Evolutionary conservation across 192 early-diverging fungal genomes (phyloP), one percentile per base, ranked within the genome.

Genomic region (Coemansia sp.): DNA sequence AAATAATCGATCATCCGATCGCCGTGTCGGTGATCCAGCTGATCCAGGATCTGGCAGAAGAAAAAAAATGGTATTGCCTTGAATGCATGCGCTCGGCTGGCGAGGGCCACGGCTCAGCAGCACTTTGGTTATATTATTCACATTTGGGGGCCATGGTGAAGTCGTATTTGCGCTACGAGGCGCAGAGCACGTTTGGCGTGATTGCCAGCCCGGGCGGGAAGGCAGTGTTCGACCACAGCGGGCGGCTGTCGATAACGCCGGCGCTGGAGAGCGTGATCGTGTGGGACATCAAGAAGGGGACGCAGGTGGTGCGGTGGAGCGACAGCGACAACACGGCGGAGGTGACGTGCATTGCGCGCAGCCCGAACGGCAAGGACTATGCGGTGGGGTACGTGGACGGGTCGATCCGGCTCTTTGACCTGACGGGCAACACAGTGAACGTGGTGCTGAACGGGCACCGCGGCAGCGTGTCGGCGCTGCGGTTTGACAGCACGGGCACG

Each of bases 351-450:
- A 87, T 95, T 44, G 65, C 82, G 26, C 79, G 80, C 48, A 86
- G 84, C 51, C 81, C 85, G 3, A 82, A 82, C 53, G 83, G 81
- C 31, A 79, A 78, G 34, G 80, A 81, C 58, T 90, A 81, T 70
- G 95, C 95, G 4, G 89, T 93, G n/a, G 95, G 94, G 8, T 97
- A 98, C 57, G 65, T 83, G 7, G 91, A 98, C 65, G 95, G 95
- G 46, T 83, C 90, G 30, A 90, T 98, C 66, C 85, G 95, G 22
- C 80, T 98, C 21, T 98, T 91, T 87, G 82, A 85, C 39, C 68
- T 83, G 25, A 66, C 64, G 30, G 74, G 65, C 14, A 65, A 78
- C 14, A 65, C 81, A 4, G 67, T 81, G 12, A 75, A 81, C 7
- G 83, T 88, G 12, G 89, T 87, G 20, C 87, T 98, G 59, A 95